phyloP scores from a whole-genome alignment of 2,329 filamentous ascomycete genomes.

The Phialophora macrospora region DNA sequence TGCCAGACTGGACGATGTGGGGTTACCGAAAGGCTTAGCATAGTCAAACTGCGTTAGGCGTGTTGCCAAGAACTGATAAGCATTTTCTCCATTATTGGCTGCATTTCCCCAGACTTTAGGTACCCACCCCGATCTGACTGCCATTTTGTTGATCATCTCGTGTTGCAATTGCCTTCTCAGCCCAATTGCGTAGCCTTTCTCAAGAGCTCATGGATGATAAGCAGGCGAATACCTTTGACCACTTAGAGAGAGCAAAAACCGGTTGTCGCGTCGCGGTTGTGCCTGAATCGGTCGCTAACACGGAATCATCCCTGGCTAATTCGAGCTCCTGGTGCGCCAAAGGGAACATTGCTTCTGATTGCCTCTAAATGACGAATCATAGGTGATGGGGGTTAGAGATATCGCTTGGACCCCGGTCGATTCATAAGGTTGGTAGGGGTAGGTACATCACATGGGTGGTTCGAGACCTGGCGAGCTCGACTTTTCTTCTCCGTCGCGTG shows the following conservation, averaged over 20 bases:
- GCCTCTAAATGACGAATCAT: slow-evolving; percentile 17
- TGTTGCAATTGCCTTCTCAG: slow-evolving; percentile 22
- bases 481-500: slow-evolving; percentile 29
- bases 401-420: slow-evolving; percentile 33
- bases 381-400: slow-evolving; percentile 12
- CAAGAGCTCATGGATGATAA: slow-evolving; percentile 21
- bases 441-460: slow-evolving; percentile 8
- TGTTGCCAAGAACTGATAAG: slow-evolving; percentile 35
- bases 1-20: neutral
- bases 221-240: slow-evolving; percentile 14
- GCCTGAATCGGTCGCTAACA: slow-evolving; percentile 24
- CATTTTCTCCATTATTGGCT: slow-evolving; percentile 31
- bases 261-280: slow-evolving; percentile 21
- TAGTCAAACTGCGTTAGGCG: slow-evolving; percentile 26
- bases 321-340: slow-evolving; percentile 10
- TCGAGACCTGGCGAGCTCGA: slow-evolving; percentile 13
- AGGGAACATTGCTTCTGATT: neutral
- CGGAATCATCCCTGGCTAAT: slow-evolving; percentile 12
- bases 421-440: slow-evolving; percentile 3
- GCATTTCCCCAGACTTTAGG: slow-evolving; percentile 17
- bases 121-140: neutral
- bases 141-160: slow-evolving; percentile 9
- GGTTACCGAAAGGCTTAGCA: slow-evolving; percentile 24
- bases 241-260: slow-evolving; percentile 8
- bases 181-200: slow-evolving; percentile 20